Base-by-base conservation (phyloP, 2,329 filamentous ascomycete genomes). In the Hypoxylon sp. region DNA sequence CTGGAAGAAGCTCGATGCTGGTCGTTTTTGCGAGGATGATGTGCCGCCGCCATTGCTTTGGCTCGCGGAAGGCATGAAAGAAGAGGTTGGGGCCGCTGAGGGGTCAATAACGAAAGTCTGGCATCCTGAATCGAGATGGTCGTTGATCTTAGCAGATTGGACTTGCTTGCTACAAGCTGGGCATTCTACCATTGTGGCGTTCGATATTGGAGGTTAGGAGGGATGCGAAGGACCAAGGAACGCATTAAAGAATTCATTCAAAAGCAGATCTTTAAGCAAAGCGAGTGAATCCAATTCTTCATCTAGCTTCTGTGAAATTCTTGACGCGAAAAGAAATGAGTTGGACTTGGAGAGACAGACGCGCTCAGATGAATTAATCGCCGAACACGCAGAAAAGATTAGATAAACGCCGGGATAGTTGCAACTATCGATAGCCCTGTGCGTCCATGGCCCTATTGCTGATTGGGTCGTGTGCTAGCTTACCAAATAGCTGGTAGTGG, bases 71-170 rank as follows among this genome's bases (percentile, higher is more conserved):
- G 75, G 79, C 19, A 81, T 72, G 65, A 75, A 76, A 48, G 75
- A 79, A 52, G 69, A 78, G 50, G 74, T 76, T 51, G 76, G 75
- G 29, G 62, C 72, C 73, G 73, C 83, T 76, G 65, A 73, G 54
- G 69, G 66, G 44, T 90, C 87, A 77, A 91, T 82, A 69, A 96
- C 79, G 77, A 91, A 91, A 37, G 83, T 85, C 67, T 87, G 80
- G 82, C 95, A 98, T 71, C 87, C 88, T 31, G 93, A 95, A 82
- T 98, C 96, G 77, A 98, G 89, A 80, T 98, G 95, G 73, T 86
- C 86, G 81, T 98, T 98, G 84, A 98, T 98, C 72, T 91, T 88
- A 76, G 83, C 82, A 72, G 91, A 82, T 71, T 88, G 91, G 75
- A 96, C 93, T 62, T 86, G 83, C 74, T 92, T 91, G 76, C 88